phyloP scores from a whole-genome alignment of 2,329 filamentous ascomycete genomes.

The Cladophialophora psammophila region DNA sequence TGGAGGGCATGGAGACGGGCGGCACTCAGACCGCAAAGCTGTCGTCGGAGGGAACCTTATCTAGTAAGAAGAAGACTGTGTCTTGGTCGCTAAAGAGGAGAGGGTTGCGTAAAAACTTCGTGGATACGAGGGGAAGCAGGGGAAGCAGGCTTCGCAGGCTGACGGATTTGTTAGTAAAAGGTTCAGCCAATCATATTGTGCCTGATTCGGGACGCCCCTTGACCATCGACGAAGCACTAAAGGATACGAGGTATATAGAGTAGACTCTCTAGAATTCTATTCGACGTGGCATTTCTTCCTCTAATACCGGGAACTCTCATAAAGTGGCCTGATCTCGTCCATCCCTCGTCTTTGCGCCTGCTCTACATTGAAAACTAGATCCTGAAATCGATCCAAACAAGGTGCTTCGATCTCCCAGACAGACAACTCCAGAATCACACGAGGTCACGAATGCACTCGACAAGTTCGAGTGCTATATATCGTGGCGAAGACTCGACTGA shows the following conservation, averaged over 20 bases:
- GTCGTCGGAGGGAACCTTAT: neutral
- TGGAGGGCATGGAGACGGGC: constrained; percentile 35
- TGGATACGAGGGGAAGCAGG: neutral
- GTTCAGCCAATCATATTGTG: neutral
- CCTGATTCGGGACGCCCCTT: neutral
- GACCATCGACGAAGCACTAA: neutral
- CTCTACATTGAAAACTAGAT: too few species aligned
- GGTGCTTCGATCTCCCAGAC: neutral
- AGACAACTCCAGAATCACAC: neutral
- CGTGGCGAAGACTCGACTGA: neutral
- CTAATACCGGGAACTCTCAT: too few species aligned
- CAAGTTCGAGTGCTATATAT: neutral
- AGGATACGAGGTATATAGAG: too few species aligned
- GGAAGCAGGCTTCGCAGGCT: neutral
- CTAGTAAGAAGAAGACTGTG: neutral
- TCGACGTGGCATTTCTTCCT: too few species aligned
- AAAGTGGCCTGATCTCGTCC: too few species aligned
- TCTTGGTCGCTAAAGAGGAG: neutral
- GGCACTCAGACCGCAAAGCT: too few species aligned
- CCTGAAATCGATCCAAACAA: neutral
- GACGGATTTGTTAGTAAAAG: neutral
- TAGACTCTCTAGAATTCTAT: too few species aligned
- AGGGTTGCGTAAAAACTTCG: neutral
- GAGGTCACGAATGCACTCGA: neutral
- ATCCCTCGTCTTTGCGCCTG: too few species aligned